Percentiles rank a stretch among this genome's conserved stretches.
phyloP scores from a whole-genome alignment of 1,284 basidiomycete genomes.

The Kalmanozyma brasiliensis region DNA sequence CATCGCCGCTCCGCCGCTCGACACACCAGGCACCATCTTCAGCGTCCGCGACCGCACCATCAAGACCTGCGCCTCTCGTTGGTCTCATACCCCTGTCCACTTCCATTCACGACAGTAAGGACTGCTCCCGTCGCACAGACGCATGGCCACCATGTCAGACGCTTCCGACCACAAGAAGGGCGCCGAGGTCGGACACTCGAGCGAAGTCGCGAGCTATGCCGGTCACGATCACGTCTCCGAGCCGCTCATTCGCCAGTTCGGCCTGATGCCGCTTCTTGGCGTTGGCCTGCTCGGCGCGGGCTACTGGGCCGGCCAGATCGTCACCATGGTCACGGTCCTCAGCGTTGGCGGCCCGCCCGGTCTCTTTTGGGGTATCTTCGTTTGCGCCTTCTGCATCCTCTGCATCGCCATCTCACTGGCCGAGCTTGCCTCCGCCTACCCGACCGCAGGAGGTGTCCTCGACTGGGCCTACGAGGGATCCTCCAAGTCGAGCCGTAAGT shows the following conservation, averaged over 20 bases:
- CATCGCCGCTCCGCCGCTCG: no score
- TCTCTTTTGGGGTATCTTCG: constrained; percentile 30
- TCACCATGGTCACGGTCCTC: constrained; percentile 33
- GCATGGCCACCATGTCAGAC: constrained; percentile 17
- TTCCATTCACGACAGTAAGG: no score
- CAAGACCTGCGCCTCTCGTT: background rate
- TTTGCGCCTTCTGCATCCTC: constrained; percentile 30
- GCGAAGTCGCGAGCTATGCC: constrained; percentile 19
- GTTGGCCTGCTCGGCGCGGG: constrained; percentile 35
- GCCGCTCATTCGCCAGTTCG: constrained; percentile 28
- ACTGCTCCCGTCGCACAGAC: background rate
- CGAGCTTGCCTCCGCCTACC: constrained; percentile 32
- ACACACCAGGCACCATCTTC: no score
- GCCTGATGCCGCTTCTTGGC: constrained; percentile 29
- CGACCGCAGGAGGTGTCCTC: constrained; percentile 26
- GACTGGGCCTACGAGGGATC: constrained; percentile 36
- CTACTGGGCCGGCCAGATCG: constrained; percentile 38
- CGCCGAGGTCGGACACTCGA: constrained; percentile 11
- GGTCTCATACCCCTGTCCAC: no score
- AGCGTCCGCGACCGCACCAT: background rate
- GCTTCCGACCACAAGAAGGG: constrained; percentile 8
- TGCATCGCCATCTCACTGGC: constrained; percentile 37
- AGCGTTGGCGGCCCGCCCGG: constrained; percentile 32
- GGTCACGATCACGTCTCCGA: constrained; percentile 14
- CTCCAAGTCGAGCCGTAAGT: constrained; percentile 29